A percentile compares a stretch with the other conserved stretches of the same genome.
phyloP scores from a whole-genome alignment of 768 basidiomycete genomes.

The Mrakia frigida region DNA sequence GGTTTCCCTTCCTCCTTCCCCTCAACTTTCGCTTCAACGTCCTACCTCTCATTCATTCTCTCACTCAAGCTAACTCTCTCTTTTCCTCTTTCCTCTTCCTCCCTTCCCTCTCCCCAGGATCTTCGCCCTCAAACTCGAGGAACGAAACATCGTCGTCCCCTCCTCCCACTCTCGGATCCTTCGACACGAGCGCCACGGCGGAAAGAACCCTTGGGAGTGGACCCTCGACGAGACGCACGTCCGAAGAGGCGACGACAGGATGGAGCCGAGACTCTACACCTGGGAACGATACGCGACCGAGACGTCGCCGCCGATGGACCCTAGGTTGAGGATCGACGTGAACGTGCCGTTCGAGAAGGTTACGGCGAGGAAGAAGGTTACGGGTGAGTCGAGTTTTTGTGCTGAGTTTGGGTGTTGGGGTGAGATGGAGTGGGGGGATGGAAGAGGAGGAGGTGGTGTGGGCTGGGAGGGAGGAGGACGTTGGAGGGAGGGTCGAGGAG shows the following conservation, averaged over 20 bases:
- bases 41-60: no score
- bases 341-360: neutral
- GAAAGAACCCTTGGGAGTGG: neutral
- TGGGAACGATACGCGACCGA: constrained; percentile 8
- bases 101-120: neutral
- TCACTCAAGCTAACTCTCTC: neutral
- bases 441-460: neutral
- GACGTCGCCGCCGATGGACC: constrained; percentile 7
- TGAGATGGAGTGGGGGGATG: neutral
- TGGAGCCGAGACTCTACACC: neutral
- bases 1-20: neutral
- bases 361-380: neutral
- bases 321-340: constrained; percentile 3
- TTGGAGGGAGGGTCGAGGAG: neutral
- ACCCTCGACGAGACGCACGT: neutral
- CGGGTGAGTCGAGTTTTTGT: neutral
- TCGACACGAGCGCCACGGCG: neutral
- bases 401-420: neutral
- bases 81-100: neutral
- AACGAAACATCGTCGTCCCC: neutral
- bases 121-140: neutral
- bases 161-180: neutral
- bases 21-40: neutral
- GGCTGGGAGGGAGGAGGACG: neutral
- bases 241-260: no score